Evolutionary conservation across 345 rosid genomes (phyloP).

Genomic region (Syzygium grande): DNA sequence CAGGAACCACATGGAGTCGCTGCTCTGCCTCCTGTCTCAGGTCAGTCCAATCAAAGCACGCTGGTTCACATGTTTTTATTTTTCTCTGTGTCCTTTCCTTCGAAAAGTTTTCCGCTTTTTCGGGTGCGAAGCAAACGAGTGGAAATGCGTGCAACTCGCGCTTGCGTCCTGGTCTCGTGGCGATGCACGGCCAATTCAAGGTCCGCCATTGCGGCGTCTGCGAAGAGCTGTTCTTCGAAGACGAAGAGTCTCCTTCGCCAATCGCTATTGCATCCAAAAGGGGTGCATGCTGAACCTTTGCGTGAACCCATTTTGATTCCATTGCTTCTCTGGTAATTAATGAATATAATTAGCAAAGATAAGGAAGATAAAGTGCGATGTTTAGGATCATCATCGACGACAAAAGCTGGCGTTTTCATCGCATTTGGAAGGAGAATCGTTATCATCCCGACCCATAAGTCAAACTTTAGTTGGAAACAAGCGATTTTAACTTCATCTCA

Average conservation of each 20-base stretch:
- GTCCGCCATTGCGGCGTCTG: background rate
- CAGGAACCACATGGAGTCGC: slow-evolving; percentile 82
- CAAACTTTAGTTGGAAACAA: background rate
- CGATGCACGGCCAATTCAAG: background rate
- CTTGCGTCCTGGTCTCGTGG: background rate
- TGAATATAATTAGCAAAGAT: background rate
- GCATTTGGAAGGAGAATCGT: background rate
- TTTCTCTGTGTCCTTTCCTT: background rate
- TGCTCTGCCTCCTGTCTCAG: slow-evolving; percentile 73
- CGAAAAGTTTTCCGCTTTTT: background rate
- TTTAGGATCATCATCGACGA: background rate
- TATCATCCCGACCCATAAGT: background rate
- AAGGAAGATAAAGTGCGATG: background rate
- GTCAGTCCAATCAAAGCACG: slow-evolving; percentile 11
- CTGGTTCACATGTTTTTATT: background rate
- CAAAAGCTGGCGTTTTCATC: background rate
- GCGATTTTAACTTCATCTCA: background rate
- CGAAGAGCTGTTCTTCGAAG: background rate
- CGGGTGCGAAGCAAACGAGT: background rate
- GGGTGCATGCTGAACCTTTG: background rate
- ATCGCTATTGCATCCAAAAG: background rate
- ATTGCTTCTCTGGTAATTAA: background rate
- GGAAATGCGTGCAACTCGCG: background rate
- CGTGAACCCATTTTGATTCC: background rate
- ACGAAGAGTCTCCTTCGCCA: background rate